A percentile compares a stretch with the other conserved stretches of the same genome.
Conservation (phyloP, 1,284 basidiomycete genomes). For the Marasmius oreades region DNA sequence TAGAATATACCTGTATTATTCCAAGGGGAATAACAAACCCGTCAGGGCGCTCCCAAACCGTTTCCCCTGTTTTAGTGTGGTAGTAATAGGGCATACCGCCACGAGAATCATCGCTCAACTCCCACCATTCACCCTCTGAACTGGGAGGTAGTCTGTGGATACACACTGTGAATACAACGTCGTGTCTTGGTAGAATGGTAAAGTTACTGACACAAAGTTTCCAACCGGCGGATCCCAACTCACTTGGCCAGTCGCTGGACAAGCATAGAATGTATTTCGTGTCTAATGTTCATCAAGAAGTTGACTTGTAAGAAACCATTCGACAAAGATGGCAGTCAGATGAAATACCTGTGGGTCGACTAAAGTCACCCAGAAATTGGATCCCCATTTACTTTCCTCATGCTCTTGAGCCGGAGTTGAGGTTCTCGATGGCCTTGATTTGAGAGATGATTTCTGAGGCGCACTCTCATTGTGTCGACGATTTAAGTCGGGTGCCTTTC, state of each 20-base stretch:
- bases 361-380: slow-evolving; percentile 85
- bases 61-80: slow-evolving; percentile 84
- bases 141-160: slow-evolving; percentile 71
- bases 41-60: slow-evolving; percentile 84
- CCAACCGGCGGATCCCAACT: slow-evolving; percentile 92
- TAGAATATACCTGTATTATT: slow-evolving; percentile 67
- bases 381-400: slow-evolving; percentile 63
- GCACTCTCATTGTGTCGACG: background rate
- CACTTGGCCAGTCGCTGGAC: slow-evolving; percentile 88
- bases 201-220: slow-evolving; percentile 72
- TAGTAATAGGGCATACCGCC: slow-evolving; percentile 88
- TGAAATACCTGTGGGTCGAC: slow-evolving; percentile 71
- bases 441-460: slow-evolving; percentile 21
- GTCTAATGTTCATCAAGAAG: slow-evolving; percentile 42
- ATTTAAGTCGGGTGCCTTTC: slow-evolving; percentile 17
- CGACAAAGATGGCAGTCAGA: slow-evolving; percentile 7
- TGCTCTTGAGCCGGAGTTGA: slow-evolving; percentile 27
- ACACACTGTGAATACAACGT: slow-evolving; percentile 13
- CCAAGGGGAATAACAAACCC: slow-evolving; percentile 89
- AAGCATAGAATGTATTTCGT: slow-evolving; percentile 84
- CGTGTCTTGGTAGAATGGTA: slow-evolving; percentile 9
- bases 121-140: slow-evolving; percentile 87
- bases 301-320: background rate
- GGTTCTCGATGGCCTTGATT: slow-evolving; percentile 23
- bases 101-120: slow-evolving; percentile 77